phyloP scores from a whole-genome alignment of 1,139 yeast genomes.

The Blastobotrys buckinghamii region DNA sequence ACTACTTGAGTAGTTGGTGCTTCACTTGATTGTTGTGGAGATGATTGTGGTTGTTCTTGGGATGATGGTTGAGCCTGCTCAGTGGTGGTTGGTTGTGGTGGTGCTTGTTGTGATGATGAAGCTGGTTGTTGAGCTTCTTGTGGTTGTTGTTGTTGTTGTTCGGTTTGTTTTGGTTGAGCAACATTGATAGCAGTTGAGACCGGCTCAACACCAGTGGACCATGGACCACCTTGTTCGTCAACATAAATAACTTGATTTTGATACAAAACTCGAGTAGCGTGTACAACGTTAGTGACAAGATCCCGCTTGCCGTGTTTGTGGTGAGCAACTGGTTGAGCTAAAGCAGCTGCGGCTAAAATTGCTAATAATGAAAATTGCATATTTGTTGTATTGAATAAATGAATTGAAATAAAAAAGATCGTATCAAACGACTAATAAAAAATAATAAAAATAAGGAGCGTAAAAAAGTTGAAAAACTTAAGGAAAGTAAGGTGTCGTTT shows the following conservation, averaged over 20 bases:
- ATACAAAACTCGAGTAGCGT: slow-evolving; percentile 31
- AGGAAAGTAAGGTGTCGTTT: neutral
- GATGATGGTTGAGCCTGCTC: slow-evolving; percentile 15
- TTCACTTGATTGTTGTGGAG: slow-evolving; percentile 4
- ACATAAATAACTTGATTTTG: slow-evolving; percentile 33
- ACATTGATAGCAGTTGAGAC: slow-evolving; percentile 22
- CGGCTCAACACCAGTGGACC: slow-evolving; percentile 27
- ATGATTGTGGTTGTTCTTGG: slow-evolving; percentile 6
- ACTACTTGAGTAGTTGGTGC: neutral
- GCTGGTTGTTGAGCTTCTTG: neutral
- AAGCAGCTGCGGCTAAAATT: slow-evolving; percentile 14
- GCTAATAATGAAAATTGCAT: slow-evolving; percentile 5
- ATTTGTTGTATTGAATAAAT: neutral
- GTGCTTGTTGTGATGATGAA: neutral
- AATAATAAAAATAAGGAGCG: neutral
- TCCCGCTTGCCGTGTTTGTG: slow-evolving; percentile 24
- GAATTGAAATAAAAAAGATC: neutral
- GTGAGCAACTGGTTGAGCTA: slow-evolving; percentile 18
- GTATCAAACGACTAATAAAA: neutral
- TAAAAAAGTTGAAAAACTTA: neutral
- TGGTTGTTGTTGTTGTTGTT: slow-evolving; percentile 13
- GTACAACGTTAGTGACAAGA: slow-evolving; percentile 31
- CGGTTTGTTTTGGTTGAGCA: neutral
- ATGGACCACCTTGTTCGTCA: slow-evolving; percentile 32
- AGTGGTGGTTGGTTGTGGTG: slow-evolving; percentile 20